phyloP scores from a whole-genome alignment of 139 green algal species.

The Chlamydomonas incerta region DNA sequence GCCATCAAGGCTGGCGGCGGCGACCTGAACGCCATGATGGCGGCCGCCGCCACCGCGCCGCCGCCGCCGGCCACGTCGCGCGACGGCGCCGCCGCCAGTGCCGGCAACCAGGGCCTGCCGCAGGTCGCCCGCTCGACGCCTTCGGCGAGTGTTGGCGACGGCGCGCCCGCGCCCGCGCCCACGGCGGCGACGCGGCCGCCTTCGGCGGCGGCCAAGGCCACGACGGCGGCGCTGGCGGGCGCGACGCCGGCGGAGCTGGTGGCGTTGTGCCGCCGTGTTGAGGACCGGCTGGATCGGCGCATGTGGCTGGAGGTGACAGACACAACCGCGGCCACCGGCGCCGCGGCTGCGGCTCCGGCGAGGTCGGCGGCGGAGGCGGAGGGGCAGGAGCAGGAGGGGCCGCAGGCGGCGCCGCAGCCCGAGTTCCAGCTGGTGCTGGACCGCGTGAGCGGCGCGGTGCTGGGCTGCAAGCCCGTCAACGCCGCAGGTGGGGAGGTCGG shows the following conservation, averaged over 20 bases:
- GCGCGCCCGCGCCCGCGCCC: background rate
- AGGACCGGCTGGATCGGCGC: background rate
- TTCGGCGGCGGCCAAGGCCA: background rate
- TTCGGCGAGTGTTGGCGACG: too few relatives aligned
- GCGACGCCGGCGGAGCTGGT: background rate
- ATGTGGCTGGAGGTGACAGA: constrained; percentile 33
- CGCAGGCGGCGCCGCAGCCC: background rate
- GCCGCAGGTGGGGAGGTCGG: background rate
- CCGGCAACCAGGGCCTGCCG: background rate
- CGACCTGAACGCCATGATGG: background rate
- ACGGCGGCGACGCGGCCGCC: too few relatives aligned
- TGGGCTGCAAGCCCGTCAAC: constrained; percentile 35
- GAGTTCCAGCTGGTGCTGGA: constrained; percentile 22
- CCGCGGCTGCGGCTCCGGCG: background rate
- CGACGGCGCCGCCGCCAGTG: background rate
- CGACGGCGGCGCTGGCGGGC: background rate
- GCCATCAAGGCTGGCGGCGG: constrained; percentile 12
- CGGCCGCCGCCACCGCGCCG: background rate
- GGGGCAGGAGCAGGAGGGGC: background rate
- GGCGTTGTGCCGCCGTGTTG: background rate
- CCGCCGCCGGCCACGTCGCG: background rate
- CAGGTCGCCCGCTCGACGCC: background rate
- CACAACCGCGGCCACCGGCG: background rate
- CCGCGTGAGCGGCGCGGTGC: background rate
- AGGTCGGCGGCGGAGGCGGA: too few relatives aligned